Evolutionary conservation across 1,284 basidiomycete species (phyloP).

Genomic region (Ustilago xerochloae): DNA sequence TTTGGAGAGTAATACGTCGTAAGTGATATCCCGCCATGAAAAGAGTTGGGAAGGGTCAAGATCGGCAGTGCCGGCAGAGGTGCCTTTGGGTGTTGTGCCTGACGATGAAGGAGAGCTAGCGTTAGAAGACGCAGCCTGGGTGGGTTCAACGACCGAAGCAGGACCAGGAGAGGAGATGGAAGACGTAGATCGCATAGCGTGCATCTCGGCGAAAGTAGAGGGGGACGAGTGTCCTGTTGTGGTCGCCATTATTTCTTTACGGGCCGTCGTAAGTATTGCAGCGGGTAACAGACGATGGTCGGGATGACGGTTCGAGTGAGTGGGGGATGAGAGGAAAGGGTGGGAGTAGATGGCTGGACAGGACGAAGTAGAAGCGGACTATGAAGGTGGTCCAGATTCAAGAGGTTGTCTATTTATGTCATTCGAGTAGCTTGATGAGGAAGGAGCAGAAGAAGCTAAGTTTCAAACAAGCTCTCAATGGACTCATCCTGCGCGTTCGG

Average conservation of each 20-base stretch:
- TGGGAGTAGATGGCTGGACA: not conserved
- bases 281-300: not conserved
- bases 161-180: constrained; percentile 14
- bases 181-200: constrained; percentile 24
- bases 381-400: not conserved
- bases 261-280: not conserved
- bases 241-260: not conserved
- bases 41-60: constrained; percentile 11
- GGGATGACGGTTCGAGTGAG: not conserved
- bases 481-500: not conserved
- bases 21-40: constrained; percentile 52
- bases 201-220: constrained; percentile 6
- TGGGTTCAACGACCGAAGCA: not conserved
- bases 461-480: no score
- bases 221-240: constrained; percentile 3
- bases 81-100: not conserved
- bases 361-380: not conserved
- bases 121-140: not conserved
- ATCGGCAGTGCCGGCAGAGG: not conserved
- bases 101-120: not conserved
- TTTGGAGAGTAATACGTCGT: constrained; percentile 54
- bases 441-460: not conserved
- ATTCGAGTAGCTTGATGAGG: not conserved
- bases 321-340: not conserved
- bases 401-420: not conserved